Base-by-base conservation (phyloP, 352 stramenopile genomes). In the Pythium brachiatum region DNA sequence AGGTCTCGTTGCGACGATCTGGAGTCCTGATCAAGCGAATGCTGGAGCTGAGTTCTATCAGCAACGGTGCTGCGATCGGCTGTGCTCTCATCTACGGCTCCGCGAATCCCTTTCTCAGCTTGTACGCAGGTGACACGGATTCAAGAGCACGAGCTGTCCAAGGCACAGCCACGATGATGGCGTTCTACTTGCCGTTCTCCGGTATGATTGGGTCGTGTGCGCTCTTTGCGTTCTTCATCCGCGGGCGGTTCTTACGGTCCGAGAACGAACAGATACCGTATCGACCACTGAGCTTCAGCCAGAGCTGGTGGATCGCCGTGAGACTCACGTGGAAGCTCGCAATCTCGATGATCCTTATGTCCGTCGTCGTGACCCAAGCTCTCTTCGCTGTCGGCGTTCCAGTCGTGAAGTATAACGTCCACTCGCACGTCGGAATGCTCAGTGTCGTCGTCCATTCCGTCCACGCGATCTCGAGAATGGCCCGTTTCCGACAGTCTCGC, bases 1-100 rank as follows among this genome's bases (percentile, higher is more conserved):
- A 98, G 94, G 76, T 97, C 92, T 41, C 34, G 3, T 41, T 5
- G 34, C 34, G 34, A 16, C 34, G 34, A 4, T n/a, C 34, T 4
- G 9, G 9, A 9, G 15, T 41, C 34, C 34, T 41, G 11, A 18
- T 41, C 34, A 41, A 9, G 34, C 34, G 34, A 13, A 41, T 41
- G 34, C 13, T 41, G 11, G 34, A 41, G 34, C 34, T 41, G 34
- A 41, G 34, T 18, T 41, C 34, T 9, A 41, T 41, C 34, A 41
- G 34, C 13, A 41, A 41, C 13, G 34, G 11, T 5, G 34, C 34
- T 13, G 34, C 34, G 34, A n/a, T 41, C 9, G 7, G 7, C 34
- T 41, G 34, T 18, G 34, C 34, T 0, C 8, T 41, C 15, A 4
- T 41, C 6, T 41, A 41, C 13, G 34, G 34, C 34, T 6, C 9